Evolutionary conservation across 257 asterid species (phyloP), one percentile per base, ranked within the genome.

Genomic region (Fraxinus quadrangulata): DNA sequence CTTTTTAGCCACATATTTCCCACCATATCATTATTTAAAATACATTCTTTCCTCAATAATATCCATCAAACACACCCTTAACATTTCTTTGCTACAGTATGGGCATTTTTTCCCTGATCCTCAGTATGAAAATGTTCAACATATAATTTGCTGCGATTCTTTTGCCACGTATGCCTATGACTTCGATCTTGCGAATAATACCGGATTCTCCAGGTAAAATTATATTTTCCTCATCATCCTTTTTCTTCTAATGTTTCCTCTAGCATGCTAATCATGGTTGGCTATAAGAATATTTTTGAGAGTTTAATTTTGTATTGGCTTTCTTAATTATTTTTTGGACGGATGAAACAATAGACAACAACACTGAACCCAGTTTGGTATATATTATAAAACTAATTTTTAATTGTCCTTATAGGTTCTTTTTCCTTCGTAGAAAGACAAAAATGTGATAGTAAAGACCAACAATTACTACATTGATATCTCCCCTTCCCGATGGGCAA

Each of bases 41-140:
- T 26, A 26, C 1, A 26, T 26, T 26, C 28, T 26, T 26, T 26
- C 28, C 28, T 26, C 28, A 26, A 26, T 26, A 26, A 26, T 26
- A 26, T 26, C 28, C 28, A 26, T 26, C 28, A 26, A 26, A 26
- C 28, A 26, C 28, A 26, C 28, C 28, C 28, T 26, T 82, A 42
- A 80, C 67, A 23, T 76, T 79, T 86, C 2, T 51, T 75, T 88
- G 75, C 81, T 80, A 79, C 98, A 96, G 99, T 96, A 92, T 83
- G 99, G 99, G 39, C 99, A 96, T 87, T 96, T 92, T 89, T 96
- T 96, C 85, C 98, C 99, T 21, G 99, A 96, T 81, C 98, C 99
- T 2, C 97, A 90, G 81, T 96, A 96, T 79, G 99, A 89, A 87
- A 93, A 96, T 77, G 98, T 96, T 77, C 99, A 96, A 82, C 99